Evolutionary conservation across 2,329 filamentous ascomycete species (phyloP), one percentile per base, ranked within the genome.

Genomic region (Orbilia javanica): DNA sequence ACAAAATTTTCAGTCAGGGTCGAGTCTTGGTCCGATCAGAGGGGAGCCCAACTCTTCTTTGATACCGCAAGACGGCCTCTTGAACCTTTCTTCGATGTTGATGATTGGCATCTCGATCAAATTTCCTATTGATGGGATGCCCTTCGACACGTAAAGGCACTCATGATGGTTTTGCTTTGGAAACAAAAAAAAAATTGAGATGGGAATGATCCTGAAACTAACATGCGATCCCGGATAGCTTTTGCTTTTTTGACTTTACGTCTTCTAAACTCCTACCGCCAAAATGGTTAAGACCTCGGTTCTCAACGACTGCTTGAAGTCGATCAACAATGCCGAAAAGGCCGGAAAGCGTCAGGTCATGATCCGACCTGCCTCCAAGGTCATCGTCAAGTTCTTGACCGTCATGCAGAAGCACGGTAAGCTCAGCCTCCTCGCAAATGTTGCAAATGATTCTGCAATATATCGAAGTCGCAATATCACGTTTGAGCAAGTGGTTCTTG

Each of bases 291-390:
- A 93, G 89, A 98, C 96, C 85, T 97, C 94, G 86, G 96, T 98
- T 85, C 94, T 99, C 87, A 96, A 98, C 90, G 96, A 99, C 92
- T 94, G 93, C 86, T 92, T 97, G 85, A 97, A 97, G 87, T 89
- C 91, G 89, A 98, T 99, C 92, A 99, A 99, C 94, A 99, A 99
- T 88, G 96, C 96, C 90, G 96, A 99, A 91, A 98, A 99, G 92
- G 89, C 93, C 84, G 96, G 96, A 89, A 98, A 98, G 92, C 94
- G 96, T 85, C 96, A 99, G 89, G 96, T 98, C 86, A 85, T 99
- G 86, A 97, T 99, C 90, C 91, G 94, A 85, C 96, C 96, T 84
- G 92, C 90, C 87, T 98, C 96, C 87, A 99, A 99, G 93, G 96
- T 99, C 89, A 99, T 99, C 84, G 88, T 96, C 89, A 98, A 98